Percentiles rank a stretch among this genome's conserved stretches.
These are phyloP conservation scores for Saccharomycodes ludwigii DNA, from an alignment of 805 yeast genomes.

Conservation along the genomic window DNA sequence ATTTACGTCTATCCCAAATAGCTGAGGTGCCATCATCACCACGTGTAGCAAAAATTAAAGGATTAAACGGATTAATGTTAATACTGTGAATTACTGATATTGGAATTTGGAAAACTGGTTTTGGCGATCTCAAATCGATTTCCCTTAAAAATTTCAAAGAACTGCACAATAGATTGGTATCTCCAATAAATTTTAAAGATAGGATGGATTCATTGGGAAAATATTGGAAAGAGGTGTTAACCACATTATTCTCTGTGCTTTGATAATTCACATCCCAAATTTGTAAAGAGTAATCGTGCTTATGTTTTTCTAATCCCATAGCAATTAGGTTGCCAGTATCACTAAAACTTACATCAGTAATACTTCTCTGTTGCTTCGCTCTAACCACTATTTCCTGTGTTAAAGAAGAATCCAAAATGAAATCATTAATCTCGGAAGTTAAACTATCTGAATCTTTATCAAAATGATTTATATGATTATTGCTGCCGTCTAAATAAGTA, in stretches of 20 bases:
- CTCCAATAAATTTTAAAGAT: slow-evolving; percentile 55
- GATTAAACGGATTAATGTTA: slow-evolving; percentile 55
- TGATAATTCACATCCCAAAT: slow-evolving; percentile 70
- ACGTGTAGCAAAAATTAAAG: slow-evolving; percentile 55
- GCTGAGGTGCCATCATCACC: slow-evolving; percentile 79
- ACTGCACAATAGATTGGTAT: slow-evolving; percentile 54
- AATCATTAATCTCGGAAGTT: slow-evolving; percentile 9
- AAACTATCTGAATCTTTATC: slow-evolving; percentile 10
- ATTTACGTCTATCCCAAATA: slow-evolving; percentile 66
- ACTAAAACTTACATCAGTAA: slow-evolving; percentile 65
- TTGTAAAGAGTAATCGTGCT: slow-evolving; percentile 64
- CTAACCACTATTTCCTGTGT: slow-evolving; percentile 26
- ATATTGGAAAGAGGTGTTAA: slow-evolving; percentile 43
- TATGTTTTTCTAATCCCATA: slow-evolving; percentile 65
- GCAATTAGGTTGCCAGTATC: slow-evolving; percentile 47
- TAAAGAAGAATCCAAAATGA: neutral
- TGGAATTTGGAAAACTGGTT: slow-evolving; percentile 60
- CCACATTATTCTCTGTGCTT: slow-evolving; percentile 36
- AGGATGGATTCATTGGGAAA: slow-evolving; percentile 65
- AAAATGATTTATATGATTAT: slow-evolving; percentile 22
- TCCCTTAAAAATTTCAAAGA: slow-evolving; percentile 68
- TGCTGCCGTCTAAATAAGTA: neutral
- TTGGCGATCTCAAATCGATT: slow-evolving; percentile 55
- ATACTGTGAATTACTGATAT: slow-evolving; percentile 63
- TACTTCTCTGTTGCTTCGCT: slow-evolving; percentile 59